phyloP scores from a whole-genome alignment of 257 asterid genomes.

The Vinca minor region DNA sequence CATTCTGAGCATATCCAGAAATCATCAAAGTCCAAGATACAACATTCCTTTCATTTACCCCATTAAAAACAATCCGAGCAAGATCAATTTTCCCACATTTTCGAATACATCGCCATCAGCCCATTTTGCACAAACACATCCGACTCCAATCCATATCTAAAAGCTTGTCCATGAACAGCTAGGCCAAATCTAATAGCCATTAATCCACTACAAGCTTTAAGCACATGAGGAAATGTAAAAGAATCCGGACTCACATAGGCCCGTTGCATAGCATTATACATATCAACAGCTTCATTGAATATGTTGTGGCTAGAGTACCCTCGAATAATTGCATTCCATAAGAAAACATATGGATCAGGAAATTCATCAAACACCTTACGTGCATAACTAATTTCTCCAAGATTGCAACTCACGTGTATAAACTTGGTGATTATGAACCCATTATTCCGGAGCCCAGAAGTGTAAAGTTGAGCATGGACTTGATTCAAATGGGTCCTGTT shows the following conservation, averaged over 20 bases:
- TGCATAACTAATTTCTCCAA: conserved; percentile 39
- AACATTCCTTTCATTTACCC: conserved; percentile 30
- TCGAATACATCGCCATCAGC: conserved; percentile 43
- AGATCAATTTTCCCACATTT: conserved; percentile 29
- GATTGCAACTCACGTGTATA: conserved; percentile 28
- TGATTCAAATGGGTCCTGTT: conserved; percentile 30
- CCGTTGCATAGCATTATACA: conserved; percentile 48
- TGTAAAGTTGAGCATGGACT: conserved; percentile 37
- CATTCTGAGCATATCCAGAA: conserved; percentile 47
- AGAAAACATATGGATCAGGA: conserved; percentile 40
- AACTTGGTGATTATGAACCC: conserved; percentile 55
- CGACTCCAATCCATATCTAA: conserved; percentile 36
- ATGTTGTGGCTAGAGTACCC: conserved; percentile 41
- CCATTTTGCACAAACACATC: conserved; percentile 49
- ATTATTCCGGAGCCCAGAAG: conserved; percentile 32
- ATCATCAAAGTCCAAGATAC: conserved; percentile 60
- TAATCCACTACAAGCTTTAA: conserved; percentile 51
- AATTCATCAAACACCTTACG: conserved; percentile 61
- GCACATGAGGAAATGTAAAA: conserved; percentile 46
- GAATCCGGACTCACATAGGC: conserved; percentile 42
- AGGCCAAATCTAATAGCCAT: conserved; percentile 30
- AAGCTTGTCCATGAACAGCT: conserved; percentile 47
- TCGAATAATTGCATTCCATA: conserved; percentile 67
- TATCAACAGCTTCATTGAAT: conserved; percentile 31
- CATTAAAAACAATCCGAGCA: conserved; percentile 37